Percentiles rank a stretch among this genome's conserved stretches.
Conservation (phyloP, 495 filamentous ascomycete genomes). For the Lasiosphaeriaceae sp. region DNA sequence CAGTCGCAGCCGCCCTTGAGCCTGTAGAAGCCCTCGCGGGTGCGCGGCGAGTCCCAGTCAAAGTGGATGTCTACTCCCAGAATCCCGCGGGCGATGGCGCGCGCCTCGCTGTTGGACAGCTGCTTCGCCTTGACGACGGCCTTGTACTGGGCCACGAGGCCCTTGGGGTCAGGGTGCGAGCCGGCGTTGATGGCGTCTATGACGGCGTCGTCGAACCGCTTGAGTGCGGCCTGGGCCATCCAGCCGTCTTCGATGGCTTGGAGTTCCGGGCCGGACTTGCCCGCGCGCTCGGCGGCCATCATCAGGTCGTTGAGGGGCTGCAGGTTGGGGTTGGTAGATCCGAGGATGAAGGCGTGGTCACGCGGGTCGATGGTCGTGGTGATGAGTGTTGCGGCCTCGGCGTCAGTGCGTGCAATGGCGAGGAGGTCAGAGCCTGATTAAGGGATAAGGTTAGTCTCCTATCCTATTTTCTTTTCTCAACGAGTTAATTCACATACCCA, state of each 20-base stretch:
- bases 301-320: conserved; percentile 88
- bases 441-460: conserved; percentile 32
- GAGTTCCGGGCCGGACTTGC: conserved; percentile 75
- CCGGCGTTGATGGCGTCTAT: conserved; percentile 69
- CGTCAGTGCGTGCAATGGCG: conserved; percentile 90
- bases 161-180: conserved; percentile 58
- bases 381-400: conserved; percentile 95
- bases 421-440: conserved; percentile 68
- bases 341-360: conserved; percentile 91
- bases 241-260: conserved; percentile 92
- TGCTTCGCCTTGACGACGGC: conserved; percentile 67
- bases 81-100: conserved; percentile 76
- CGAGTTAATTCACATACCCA: conserved; percentile 55
- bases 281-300: conserved; percentile 75
- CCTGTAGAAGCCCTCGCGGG: conserved; percentile 91
- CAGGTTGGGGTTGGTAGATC: conserved; percentile 78
- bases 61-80: conserved; percentile 82
- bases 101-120: conserved; percentile 68
- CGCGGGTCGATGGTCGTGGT: conserved; percentile 92
- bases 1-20: conserved; percentile 88
- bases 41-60: conserved; percentile 89
- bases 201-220: conserved; percentile 88
- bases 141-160: conserved; percentile 61
- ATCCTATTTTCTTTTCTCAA: too few relatives aligned
- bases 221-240: conserved; percentile 76